Conservation (phyloP, 306 rosid genomes). For the Trifolium subterraneum region DNA sequence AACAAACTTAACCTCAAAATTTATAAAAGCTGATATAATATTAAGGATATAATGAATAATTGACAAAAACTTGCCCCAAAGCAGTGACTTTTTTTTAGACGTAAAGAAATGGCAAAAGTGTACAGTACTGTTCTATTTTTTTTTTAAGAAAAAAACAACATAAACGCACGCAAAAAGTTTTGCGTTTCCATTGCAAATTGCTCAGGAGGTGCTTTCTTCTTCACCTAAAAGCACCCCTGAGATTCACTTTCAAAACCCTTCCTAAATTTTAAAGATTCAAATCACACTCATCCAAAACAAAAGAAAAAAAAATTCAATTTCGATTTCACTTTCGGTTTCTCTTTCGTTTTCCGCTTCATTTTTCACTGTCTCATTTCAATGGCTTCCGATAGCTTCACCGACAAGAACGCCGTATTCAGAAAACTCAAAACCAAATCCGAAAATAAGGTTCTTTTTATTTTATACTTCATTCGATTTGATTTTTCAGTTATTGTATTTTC, state of each 20-base stretch:
- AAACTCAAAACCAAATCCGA: constrained; percentile 84
- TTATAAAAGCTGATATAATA: too few relatives aligned
- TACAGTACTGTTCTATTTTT: too few relatives aligned
- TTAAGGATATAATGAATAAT: too few relatives aligned
- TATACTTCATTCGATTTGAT: not conserved
- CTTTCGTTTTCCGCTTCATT: not conserved
- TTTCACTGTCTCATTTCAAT: constrained; percentile 41
- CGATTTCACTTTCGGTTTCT: not conserved
- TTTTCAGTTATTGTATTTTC: not conserved
- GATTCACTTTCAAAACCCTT: constrained; percentile 24
- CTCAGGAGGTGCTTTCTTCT: constrained; percentile 43
- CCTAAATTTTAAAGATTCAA: not conserved
- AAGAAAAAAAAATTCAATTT: not conserved
- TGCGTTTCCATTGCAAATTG: not conserved
- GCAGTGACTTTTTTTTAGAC: too few relatives aligned
- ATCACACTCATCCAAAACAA: not conserved
- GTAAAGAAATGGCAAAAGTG: too few relatives aligned
- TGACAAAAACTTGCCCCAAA: too few relatives aligned
- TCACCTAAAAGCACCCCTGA: constrained; percentile 40
- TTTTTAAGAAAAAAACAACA: too few relatives aligned
- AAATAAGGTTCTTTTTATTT: constrained; percentile 64
- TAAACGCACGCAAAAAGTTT: not conserved
- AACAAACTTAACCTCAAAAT: too few relatives aligned
- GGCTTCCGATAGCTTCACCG: constrained; percentile 73
- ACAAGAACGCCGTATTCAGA: constrained; percentile 74